Conservation (phyloP, 108 stramenopile species). For the Craspedostauros australis region DNA sequence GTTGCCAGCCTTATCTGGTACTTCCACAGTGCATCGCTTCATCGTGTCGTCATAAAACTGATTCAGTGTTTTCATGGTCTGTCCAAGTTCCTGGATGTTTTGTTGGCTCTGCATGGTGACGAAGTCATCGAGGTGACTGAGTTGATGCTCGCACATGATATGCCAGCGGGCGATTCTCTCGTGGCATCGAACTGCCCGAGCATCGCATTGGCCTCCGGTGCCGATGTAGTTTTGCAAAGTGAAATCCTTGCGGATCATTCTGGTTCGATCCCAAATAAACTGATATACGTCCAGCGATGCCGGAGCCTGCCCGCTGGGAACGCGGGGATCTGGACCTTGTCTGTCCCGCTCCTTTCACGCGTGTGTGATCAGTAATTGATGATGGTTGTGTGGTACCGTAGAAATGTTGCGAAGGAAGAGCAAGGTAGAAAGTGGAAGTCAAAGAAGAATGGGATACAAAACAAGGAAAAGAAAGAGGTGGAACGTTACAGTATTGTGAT, state of each 20-base stretch:
- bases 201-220: conserved; percentile 77
- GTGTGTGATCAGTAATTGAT: too few relatives aligned
- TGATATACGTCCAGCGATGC: conserved; percentile 81
- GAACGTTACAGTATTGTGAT: too few relatives aligned
- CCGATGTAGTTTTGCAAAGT: conserved; percentile 88
- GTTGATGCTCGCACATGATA: conserved; percentile 72
- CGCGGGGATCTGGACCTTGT: conserved; percentile 81
- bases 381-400: too few relatives aligned
- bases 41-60: conserved; percentile 77
- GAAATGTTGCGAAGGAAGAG: too few relatives aligned
- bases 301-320: conserved; percentile 41
- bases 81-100: conserved; percentile 84
- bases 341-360: conserved; percentile 66
- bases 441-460: too few relatives aligned
- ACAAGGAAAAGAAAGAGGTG: too few relatives aligned
- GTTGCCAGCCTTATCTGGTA: conserved; percentile 30
- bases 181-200: conserved; percentile 75
- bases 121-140: conserved; percentile 81
- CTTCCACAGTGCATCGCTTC: conserved; percentile 55
- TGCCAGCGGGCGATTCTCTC: conserved; percentile 85
- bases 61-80: conserved; percentile 86
- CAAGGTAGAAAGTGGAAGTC: too few relatives aligned
- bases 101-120: conserved; percentile 80
- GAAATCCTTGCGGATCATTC: conserved; percentile 86
- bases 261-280: conserved; percentile 87